Evolutionary conservation across 352 stramenopile genomes (phyloP), one percentile per base, ranked within the genome.

Genomic region (Globisporangium emineosum): DNA sequence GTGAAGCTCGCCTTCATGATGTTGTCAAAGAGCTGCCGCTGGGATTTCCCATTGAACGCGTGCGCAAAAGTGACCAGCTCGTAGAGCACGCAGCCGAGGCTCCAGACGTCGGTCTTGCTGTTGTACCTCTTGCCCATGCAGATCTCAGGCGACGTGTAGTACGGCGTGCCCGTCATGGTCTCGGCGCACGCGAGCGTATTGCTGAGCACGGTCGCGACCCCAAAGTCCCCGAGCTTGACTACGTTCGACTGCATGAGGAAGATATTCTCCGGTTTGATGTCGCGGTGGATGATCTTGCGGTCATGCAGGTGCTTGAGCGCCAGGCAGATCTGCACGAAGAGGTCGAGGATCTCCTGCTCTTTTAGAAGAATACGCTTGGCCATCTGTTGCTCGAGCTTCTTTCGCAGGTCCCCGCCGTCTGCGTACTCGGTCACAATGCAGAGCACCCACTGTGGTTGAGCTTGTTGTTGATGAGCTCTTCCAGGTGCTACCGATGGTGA

Each of bases 131-230:
- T 83, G 17, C 95, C 93, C 13, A 97, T 76, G 67, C 90, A 97
- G 50, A 98, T 96, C 71, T 98, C 94, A 42, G 94, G 94, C 9
- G 89, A 97, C 52, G 97, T 97, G 77, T 98, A 98, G 72, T 97
- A 98, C 56, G 83, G 83, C 2, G 83, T 92, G 9, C 83, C 83
- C 15, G 80, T 87, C n/a, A 83, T 75, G n/a, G 83, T 92, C 65
- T 89, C 72, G 1, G 81, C 81, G 59, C 82, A 85, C 7, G 86
- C 85, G 40, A 92, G 64, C 32, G 86, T 96, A 61, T 91, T 73
- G 66, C 74, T 88, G 12, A 91, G 64, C 37, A 91, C 82, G 3
- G 78, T 91, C 6, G 84, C 84, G 50, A 94, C 84, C 13, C 88
- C 88, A 52, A 96, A 85, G 62, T 96, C 88, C 19, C 83, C 83